Base-by-base conservation (phyloP, 2,329 filamentous ascomycete genomes). In the Byssochlamys sp. region DNA sequence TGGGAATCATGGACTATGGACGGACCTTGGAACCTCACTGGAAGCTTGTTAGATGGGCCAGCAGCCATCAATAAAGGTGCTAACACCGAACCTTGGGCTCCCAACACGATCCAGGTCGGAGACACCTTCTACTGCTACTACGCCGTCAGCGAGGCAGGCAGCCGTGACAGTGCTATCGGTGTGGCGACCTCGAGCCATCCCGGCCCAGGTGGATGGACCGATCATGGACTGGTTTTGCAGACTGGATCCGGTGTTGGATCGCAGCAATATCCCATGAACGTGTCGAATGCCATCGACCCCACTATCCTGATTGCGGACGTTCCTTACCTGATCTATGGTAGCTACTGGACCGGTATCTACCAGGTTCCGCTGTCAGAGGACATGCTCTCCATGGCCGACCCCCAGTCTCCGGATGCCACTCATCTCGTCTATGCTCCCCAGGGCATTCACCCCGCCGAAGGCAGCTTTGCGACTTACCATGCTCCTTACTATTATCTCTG, bases 41-140 rank as follows among this genome's bases (percentile, higher is more conserved):
- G 72, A 10, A 68, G 67, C 6, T 65, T 74, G 0, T 60, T 74
- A 0, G 52, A 66, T 5, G 62, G 60, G 2, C 62, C 64, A 25
- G 73, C 69, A 53, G 55, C 68, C 10, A 69, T 74, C 56, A 26
- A 61, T 5, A 69, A 69, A 24, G 59, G 65, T 5, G 70, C 71
- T 56, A 65, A 65, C 7, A 64, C 62, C 2, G 61, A 66, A 0
- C 72, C 71, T 0, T 74, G 72, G 72, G 71, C 72, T 0, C 72
- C 72, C 2, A 72, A 66, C 1, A 66, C 67, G 1, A 61, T 73
- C 12, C 55, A 67, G 29, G 60, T 59, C 55, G 65, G 67, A 24
- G 63, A 65, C 4, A 65, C 58, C 0, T 72, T 73, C 57, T 74
- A 73, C 61, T 74, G 71, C 60, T 73, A 66, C 60, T 74, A 74